Percentiles rank a stretch among this genome's conserved stretches.
These are phyloP conservation scores for Umbelopsis sp. DNA, from an alignment of 192 early-diverging fungal genomes.

Conservation along the genomic window DNA sequence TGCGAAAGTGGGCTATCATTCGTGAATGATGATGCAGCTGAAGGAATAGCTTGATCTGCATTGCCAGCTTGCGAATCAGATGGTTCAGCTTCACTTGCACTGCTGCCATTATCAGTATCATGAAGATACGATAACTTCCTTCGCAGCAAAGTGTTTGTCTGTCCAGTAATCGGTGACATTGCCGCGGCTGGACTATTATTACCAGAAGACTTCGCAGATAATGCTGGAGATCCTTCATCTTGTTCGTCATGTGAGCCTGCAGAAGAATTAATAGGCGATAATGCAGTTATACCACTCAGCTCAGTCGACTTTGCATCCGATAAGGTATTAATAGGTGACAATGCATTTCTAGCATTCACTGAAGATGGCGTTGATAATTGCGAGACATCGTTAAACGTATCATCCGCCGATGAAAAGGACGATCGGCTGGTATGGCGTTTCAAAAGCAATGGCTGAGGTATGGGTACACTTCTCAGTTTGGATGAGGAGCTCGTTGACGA, in stretches of 20 bases:
- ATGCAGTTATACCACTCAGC: neutral
- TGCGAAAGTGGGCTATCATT: slow-evolving; percentile 14
- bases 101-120: slow-evolving; percentile 29
- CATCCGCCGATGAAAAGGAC: slow-evolving; percentile 35
- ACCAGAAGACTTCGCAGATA: slow-evolving; percentile 13
- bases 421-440: slow-evolving; percentile 35
- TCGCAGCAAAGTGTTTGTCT: neutral
- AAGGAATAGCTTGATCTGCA: neutral
- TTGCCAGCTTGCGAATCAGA: neutral
- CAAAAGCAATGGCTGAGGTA: slow-evolving; percentile 38
- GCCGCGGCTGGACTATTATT: neutral
- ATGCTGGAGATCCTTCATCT: slow-evolving; percentile 1
- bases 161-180: neutral
- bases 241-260: slow-evolving; percentile 6
- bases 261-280: slow-evolving; percentile 7
- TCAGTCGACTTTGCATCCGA: neutral
- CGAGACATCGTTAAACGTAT: neutral
- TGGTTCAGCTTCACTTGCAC: slow-evolving; percentile 17
- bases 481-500: slow-evolving; percentile 9
- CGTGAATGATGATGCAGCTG: neutral
- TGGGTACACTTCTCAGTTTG: slow-evolving; percentile 37
- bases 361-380: slow-evolving; percentile 4
- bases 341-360: neutral
- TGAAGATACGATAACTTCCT: slow-evolving; percentile 21
- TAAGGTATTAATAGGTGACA: neutral